Evolutionary conservation across 2,329 filamentous ascomycete species (phyloP).

Genomic region (Myriosclerotinia curreyana): DNA sequence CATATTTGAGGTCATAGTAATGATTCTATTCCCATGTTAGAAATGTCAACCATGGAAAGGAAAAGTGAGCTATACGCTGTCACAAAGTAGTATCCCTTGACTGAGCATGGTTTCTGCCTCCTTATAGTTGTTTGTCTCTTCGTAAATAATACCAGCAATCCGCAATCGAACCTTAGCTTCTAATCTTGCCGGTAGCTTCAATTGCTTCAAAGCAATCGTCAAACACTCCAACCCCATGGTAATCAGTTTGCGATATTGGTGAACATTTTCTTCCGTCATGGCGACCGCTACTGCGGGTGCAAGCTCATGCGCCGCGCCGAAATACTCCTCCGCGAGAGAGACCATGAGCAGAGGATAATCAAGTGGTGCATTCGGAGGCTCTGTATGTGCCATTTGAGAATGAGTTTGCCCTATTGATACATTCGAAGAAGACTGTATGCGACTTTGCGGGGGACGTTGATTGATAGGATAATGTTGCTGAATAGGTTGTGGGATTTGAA

Average conservation of each 20-base stretch:
- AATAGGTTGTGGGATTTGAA: conserved; percentile 20
- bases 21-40: conserved; percentile 45
- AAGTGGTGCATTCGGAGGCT: conserved; percentile 20
- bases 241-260: conserved; percentile 70
- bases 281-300: conserved; percentile 49
- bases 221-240: conserved; percentile 71
- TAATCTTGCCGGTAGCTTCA: conserved; percentile 58
- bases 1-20: conserved; percentile 68
- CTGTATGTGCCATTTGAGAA: conserved; percentile 20
- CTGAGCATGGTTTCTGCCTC: conserved; percentile 70
- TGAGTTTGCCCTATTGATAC: conserved; percentile 15
- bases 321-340: conserved; percentile 73
- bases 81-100: conserved; percentile 68
- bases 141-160: conserved; percentile 66
- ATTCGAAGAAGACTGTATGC: conserved; percentile 14
- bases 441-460: conserved; percentile 13
- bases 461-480: conserved; percentile 24
- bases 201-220: conserved; percentile 63
- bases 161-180: conserved; percentile 68
- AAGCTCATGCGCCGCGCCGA: conserved; percentile 60
- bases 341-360: conserved; percentile 51
- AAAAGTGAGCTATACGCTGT: conserved; percentile 49
- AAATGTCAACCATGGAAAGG: background rate
- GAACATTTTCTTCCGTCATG: conserved; percentile 50
- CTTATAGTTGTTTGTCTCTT: conserved; percentile 74